Conservation (phyloP, 2,329 filamentous ascomycete species). For the Cyphellophora europaea region DNA sequence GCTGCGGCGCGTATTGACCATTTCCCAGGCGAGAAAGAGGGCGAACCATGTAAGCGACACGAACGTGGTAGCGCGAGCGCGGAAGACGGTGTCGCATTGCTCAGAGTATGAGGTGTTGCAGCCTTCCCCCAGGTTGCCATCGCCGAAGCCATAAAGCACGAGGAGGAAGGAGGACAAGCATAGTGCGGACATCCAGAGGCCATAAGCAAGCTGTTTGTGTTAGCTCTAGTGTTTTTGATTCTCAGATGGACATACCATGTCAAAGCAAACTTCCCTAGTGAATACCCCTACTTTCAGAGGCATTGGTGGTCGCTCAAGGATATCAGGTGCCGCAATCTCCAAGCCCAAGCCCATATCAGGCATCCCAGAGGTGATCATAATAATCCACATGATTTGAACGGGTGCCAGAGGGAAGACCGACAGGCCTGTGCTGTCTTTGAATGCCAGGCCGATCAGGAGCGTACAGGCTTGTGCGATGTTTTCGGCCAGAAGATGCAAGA, state of each 20-base stretch:
- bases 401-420: slow-evolving; percentile 82
- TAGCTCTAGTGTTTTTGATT: no score
- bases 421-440: slow-evolving; percentile 60
- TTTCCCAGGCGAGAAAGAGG: slow-evolving; percentile 70
- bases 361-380: slow-evolving; percentile 82
- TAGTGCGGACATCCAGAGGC: slow-evolving; percentile 65
- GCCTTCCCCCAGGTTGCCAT: slow-evolving; percentile 47
- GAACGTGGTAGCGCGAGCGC: slow-evolving; percentile 64
- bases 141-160: slow-evolving; percentile 53
- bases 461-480: slow-evolving; percentile 80
- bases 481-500: slow-evolving; percentile 67
- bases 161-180: slow-evolving; percentile 55
- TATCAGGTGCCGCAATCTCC: slow-evolving; percentile 63
- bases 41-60: slow-evolving; percentile 68
- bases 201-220: no score
- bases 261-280: slow-evolving; percentile 64
- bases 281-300: slow-evolving; percentile 58
- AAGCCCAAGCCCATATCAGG: slow-evolving; percentile 83
- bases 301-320: slow-evolving; percentile 66
- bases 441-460: slow-evolving; percentile 72
- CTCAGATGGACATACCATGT: no score
- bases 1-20: slow-evolving; percentile 60
- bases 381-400: slow-evolving; percentile 86
- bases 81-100: slow-evolving; percentile 56
- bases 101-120: slow-evolving; percentile 52